A percentile compares a stretch with the other conserved stretches of the same genome.
Conservation (phyloP, 208 protist genomes). For the Trypanosoma avium region DNA sequence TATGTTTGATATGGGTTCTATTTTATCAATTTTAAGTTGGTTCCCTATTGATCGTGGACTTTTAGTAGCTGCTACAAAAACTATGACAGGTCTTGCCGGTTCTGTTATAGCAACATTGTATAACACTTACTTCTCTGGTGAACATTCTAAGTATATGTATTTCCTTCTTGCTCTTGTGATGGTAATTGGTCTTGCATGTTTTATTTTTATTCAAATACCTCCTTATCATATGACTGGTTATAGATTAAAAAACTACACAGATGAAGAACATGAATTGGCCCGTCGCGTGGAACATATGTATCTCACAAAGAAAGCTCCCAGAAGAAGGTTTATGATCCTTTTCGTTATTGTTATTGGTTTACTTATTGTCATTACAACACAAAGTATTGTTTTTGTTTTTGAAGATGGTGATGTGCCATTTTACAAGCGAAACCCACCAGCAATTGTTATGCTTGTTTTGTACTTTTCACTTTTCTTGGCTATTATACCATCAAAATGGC, state of each 20-base stretch:
- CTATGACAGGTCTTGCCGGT: conserved; percentile 40
- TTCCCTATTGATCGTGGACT: conserved; percentile 50
- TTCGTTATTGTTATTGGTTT: conserved; percentile 34
- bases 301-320: conserved; percentile 31
- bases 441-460: conserved; percentile 44
- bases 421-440: conserved; percentile 24
- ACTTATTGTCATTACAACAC: conserved; percentile 33
- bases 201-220: conserved; percentile 38
- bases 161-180: conserved; percentile 36
- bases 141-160: conserved; percentile 40
- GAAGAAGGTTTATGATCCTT: conserved; percentile 36
- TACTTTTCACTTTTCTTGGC: conserved; percentile 30
- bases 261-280: conserved; percentile 26
- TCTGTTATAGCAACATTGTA: conserved; percentile 44
- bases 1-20: conserved; percentile 52
- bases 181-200: conserved; percentile 31
- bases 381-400: conserved; percentile 49
- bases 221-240: conserved; percentile 47
- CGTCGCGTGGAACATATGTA: conserved; percentile 35
- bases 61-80: conserved; percentile 42
- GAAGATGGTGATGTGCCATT: conserved; percentile 24
- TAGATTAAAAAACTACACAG: conserved; percentile 35
- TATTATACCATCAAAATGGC: conserved; percentile 20
- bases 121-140: conserved; percentile 36
- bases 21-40: conserved; percentile 49